Evolutionary conservation across 345 rosid genomes (phyloP), one percentile per base, ranked within the genome.

Genomic region (Laguncularia racemosa): DNA sequence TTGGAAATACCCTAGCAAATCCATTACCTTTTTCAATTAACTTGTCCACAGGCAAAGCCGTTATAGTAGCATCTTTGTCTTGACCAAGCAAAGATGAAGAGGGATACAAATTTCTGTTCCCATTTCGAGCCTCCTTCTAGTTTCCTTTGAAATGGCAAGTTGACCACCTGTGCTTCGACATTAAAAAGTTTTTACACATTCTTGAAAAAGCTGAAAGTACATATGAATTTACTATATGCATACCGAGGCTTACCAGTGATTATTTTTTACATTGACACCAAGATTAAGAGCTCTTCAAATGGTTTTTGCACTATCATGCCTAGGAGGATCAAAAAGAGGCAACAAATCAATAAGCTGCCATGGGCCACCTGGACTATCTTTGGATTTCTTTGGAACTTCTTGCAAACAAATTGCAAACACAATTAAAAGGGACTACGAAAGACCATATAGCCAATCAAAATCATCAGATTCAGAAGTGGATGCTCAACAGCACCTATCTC

Each of bases 101-200:
- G 88, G 8, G 95, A 66, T 91, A 91, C 97, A 91, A 88, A 63
- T 88, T 91, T n/a, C n/a, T 20, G 96, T 88, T 56, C 97, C 97
- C 97, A 91, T 91, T 57, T 96, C 96, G 65, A 91, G 96, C 79
- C 96, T 83, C 62, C 97, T 65, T 17, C 89, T 96, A 2, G 97
- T 91, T 81, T 91, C 97, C 81, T 91, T 91, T 44, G 52, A 95
- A 62, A 91, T 91, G 48, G 96, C 97, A 66, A 91, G 95, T 60
- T 91, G 96, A 80, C 88, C 97, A 56, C 97, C 97, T 80, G 70
- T 40, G 50, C 57, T 66, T 52, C 26, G 33, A 65, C 44, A 38
- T 46, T 46, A 13, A 55, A 26, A 26, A 2, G 28, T 26, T 26
- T 26, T 26, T 6, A 26, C 28, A 26, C 28, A 26, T 26, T 6